Evolutionary conservation across 1,284 basidiomycete genomes (phyloP).

Genomic region (Rhodotorula sp.): DNA sequence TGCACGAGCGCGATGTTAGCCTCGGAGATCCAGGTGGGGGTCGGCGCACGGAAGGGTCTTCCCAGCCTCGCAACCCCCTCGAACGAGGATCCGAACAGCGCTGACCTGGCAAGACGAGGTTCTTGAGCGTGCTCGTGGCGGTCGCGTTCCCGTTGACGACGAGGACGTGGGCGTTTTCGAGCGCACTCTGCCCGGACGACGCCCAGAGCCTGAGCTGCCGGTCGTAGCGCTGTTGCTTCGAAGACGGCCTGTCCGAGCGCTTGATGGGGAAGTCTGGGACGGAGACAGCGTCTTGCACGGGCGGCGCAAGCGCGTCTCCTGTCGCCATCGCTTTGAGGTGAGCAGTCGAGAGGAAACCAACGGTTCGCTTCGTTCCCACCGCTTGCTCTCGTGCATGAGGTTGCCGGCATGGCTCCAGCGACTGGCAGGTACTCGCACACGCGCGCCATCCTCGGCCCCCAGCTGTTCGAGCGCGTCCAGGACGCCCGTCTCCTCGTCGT

Average conservation of each 20-base stretch:
- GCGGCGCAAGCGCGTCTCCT: conserved; percentile 18
- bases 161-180: conserved; percentile 79
- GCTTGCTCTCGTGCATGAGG: not conserved
- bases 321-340: not conserved
- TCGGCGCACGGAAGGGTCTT: not conserved
- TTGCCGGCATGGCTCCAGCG: not conserved
- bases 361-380: not conserved
- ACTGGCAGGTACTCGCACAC: conserved; percentile 36
- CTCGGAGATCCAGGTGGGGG: not conserved
- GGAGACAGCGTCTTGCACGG: conserved; percentile 26
- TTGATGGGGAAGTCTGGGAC: not conserved
- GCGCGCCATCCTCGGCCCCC: conserved; percentile 35
- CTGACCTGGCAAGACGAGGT: conserved; percentile 81
- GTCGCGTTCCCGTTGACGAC: conserved; percentile 77
- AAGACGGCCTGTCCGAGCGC: not conserved
- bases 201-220: conserved; percentile 93
- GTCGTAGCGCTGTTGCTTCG: conserved; percentile 72
- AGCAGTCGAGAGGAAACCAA: not conserved
- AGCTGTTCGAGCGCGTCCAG: conserved; percentile 38
- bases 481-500: conserved; percentile 40
- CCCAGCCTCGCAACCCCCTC: too few species aligned
- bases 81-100: not conserved
- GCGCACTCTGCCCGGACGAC: conserved; percentile 83
- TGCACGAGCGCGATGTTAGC: not conserved
- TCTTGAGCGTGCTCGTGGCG: conserved; percentile 83